Percentiles rank a stretch among this genome's conserved stretches.
These are phyloP conservation scores for Diaporthe nobilis DNA, from an alignment of 2,329 filamentous ascomycete genomes.

Conservation along the genomic window DNA sequence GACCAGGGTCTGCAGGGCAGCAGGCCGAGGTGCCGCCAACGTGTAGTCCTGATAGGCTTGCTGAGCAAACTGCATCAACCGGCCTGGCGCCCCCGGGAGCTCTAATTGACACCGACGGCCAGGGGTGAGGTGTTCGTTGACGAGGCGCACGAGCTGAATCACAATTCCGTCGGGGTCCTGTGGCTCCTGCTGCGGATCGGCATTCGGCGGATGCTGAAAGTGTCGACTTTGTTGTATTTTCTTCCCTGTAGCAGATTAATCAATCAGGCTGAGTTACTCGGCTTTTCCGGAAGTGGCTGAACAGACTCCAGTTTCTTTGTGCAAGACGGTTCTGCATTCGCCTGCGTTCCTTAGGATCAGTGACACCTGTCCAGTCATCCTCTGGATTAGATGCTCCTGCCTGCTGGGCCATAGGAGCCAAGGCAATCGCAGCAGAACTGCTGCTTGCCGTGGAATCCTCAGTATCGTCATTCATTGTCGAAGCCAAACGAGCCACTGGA, in stretches of 20 bases:
- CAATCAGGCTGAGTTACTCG: neutral
- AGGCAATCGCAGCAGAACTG: neutral
- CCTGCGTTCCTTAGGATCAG: neutral
- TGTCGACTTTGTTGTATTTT: slow-evolving; percentile 1
- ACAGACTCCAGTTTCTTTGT: neutral
- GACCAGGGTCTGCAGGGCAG: slow-evolving; percentile 5
- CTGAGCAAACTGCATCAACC: neutral
- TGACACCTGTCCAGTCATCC: neutral
- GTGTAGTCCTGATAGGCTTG: slow-evolving; percentile 10
- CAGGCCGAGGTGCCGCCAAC: neutral
- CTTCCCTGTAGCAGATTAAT: neutral
- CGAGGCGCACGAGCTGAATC: neutral
- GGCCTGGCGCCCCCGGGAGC: neutral
- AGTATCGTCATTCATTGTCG: neutral
- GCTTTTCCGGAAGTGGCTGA: neutral
- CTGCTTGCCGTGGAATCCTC: neutral
- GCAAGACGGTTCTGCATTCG: neutral
- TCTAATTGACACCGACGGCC: neutral
- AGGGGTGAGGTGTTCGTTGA: neutral
- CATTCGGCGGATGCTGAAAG: neutral
- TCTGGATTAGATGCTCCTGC: neutral
- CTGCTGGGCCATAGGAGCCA: neutral
- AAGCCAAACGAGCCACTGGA: neutral
- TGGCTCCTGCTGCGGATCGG: neutral
- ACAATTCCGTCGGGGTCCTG: neutral